These are phyloP conservation scores for Nymphaea thermarum DNA, from an alignment of 164 flowering plant genomes.

Conservation along the genomic window DNA sequence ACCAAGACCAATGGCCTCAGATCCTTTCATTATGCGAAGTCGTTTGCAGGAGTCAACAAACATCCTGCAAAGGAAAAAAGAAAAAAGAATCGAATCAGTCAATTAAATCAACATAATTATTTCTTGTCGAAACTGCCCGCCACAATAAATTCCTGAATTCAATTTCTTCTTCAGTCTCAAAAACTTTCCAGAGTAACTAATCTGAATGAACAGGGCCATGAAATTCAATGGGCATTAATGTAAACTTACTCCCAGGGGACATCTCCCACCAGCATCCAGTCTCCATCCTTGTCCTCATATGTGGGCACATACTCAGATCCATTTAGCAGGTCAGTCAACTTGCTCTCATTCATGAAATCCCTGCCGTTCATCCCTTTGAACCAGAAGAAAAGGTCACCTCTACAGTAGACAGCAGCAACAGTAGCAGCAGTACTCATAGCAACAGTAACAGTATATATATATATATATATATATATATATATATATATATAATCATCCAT, in stretches of 20 bases:
- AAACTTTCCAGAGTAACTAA: not conserved
- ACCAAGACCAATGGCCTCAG: constrained; percentile 40
- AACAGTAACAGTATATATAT: not conserved
- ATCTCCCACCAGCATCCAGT: constrained; percentile 90
- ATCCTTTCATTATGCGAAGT: constrained; percentile 36
- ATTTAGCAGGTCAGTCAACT: constrained; percentile 61
- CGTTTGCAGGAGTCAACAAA: constrained; percentile 40
- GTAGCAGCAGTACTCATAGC: not conserved
- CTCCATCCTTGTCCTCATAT: constrained; percentile 84
- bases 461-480: too few species aligned
- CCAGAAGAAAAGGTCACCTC: constrained; percentile 1
- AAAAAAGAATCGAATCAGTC: not conserved
- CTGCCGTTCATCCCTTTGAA: constrained; percentile 52
- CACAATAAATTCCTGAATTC: not conserved
- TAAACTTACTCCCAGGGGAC: constrained; percentile 82
- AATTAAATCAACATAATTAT: not conserved
- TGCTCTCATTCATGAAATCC: constrained; percentile 80
- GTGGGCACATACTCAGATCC: constrained; percentile 73
- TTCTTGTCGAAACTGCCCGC: not conserved
- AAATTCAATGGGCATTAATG: not conserved
- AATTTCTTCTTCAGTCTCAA: not conserved
- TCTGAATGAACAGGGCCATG: not conserved
- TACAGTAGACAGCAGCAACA: not conserved
- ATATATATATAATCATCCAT: too few species aligned
- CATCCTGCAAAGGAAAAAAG: constrained; percentile 19